A percentile compares a stretch with the other conserved stretches of the same genome.
These are phyloP conservation scores for Cicer chorassanicum DNA, from an alignment of 306 rosid genomes.

Conservation along the genomic window DNA sequence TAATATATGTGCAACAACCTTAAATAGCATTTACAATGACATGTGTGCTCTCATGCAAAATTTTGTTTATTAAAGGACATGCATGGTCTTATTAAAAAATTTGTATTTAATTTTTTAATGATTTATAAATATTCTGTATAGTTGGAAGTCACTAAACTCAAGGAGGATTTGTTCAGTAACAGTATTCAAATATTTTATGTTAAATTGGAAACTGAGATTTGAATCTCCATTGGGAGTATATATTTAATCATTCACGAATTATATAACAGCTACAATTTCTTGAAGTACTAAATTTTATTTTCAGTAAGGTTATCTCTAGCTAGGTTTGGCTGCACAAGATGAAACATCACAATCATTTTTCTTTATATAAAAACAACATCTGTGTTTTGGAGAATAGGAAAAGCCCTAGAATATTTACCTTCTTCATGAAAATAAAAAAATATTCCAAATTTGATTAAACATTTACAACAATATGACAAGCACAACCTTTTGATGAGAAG, in stretches of 20 bases:
- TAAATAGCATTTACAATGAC: no score
- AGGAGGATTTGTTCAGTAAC: conserved; percentile 44
- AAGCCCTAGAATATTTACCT: conserved; percentile 30
- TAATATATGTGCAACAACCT: no score
- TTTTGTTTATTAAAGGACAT: background rate
- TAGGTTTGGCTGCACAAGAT: conserved; percentile 47
- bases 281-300: conserved; percentile 30
- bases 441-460: conserved; percentile 37
- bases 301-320: conserved; percentile 23
- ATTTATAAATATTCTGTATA: conserved; percentile 43
- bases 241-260: conserved; percentile 45
- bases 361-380: conserved; percentile 25
- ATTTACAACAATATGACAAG: conserved; percentile 45
- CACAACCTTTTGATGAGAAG: conserved; percentile 42
- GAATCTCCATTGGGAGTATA: conserved; percentile 42
- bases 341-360: conserved; percentile 49
- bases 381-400: conserved; percentile 34
- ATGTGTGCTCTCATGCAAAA: no score
- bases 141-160: conserved; percentile 69
- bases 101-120: conserved; percentile 36
- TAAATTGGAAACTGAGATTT: conserved; percentile 44
- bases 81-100: conserved; percentile 42
- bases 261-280: conserved; percentile 43
- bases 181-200: conserved; percentile 25
- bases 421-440: conserved; percentile 31